A percentile compares a stretch with the other conserved stretches of the same genome.
These are phyloP conservation scores for Porcisia hertigi DNA, from an alignment of 208 protist genomes.

Conservation along the genomic window DNA sequence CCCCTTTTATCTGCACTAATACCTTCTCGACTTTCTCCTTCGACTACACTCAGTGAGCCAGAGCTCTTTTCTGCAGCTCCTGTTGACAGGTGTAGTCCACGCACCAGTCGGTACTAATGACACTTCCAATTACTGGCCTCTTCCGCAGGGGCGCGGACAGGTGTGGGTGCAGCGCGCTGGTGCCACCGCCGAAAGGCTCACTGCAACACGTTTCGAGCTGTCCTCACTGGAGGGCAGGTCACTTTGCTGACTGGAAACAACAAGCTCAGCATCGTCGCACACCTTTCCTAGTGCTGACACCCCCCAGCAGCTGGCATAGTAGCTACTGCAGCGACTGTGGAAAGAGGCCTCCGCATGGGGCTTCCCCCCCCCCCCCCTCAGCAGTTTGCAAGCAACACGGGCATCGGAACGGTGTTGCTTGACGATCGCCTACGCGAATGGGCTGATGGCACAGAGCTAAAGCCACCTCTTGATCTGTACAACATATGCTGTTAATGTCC, in stretches of 20 bases:
- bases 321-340: neutral
- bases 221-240: neutral
- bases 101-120: constrained; percentile 4
- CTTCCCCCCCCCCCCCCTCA: neutral
- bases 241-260: no score
- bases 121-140: neutral
- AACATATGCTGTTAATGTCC: constrained; percentile 1
- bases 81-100: neutral
- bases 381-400: constrained; percentile 9
- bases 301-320: neutral
- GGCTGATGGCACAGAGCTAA: constrained; percentile 28
- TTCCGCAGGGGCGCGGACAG: neutral
- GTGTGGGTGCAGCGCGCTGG: neutral
- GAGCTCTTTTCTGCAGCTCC: neutral
- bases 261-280: neutral
- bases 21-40: neutral
- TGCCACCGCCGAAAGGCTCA: neutral
- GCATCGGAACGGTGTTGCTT: constrained; percentile 14
- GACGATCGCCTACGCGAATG: constrained; percentile 30
- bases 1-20: neutral
- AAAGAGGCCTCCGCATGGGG: neutral
- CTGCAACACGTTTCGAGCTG: neutral
- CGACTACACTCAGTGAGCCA: neutral
- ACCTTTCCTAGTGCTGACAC: neutral
- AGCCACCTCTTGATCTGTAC: constrained; percentile 3